Evolutionary conservation across 2,329 filamentous ascomycete genomes (phyloP).

Genomic region (Teratosphaeria nubilosa): DNA sequence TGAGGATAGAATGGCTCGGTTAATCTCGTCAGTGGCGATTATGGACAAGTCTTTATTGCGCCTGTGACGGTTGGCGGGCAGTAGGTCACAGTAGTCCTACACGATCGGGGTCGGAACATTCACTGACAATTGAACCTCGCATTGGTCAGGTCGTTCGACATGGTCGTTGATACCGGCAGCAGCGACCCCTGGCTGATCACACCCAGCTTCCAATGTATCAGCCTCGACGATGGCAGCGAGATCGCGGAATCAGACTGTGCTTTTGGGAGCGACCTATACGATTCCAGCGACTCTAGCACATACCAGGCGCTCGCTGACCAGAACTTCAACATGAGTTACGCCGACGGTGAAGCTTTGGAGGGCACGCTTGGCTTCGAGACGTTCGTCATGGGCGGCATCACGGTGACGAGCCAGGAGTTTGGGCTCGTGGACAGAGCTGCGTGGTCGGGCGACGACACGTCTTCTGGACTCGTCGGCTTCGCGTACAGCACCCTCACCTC

Average conservation of each 20-base stretch:
- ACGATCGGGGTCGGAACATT: neutral
- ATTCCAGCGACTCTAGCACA: constrained; percentile 19
- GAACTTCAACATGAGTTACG: constrained; percentile 37
- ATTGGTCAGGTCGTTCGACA: constrained; percentile 16
- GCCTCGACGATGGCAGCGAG: constrained; percentile 7
- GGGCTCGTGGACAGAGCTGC: constrained; percentile 31
- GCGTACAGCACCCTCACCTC: constrained; percentile 41
- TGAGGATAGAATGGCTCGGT: constrained; percentile 11
- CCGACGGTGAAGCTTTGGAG: constrained; percentile 31
- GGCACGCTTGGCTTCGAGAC: constrained; percentile 32
- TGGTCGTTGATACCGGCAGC: constrained; percentile 39
- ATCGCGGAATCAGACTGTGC: constrained; percentile 18
- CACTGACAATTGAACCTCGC: neutral
- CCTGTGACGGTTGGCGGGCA: constrained; percentile 20
- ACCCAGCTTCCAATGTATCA: constrained; percentile 18
- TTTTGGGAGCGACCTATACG: constrained; percentile 22
- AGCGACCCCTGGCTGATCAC: constrained; percentile 38
- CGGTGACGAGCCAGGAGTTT: constrained; percentile 36
- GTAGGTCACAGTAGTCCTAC: neutral
- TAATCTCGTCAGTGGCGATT: constrained; percentile 11
- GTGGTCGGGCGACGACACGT: constrained; percentile 25
- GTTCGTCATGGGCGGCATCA: constrained; percentile 38
- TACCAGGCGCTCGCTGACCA: constrained; percentile 30
- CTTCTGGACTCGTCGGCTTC: constrained; percentile 42
- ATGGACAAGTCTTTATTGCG: constrained; percentile 23